phyloP scores from a whole-genome alignment of 2,329 filamentous ascomycete genomes.

The Cucurbitaria berberidis region DNA sequence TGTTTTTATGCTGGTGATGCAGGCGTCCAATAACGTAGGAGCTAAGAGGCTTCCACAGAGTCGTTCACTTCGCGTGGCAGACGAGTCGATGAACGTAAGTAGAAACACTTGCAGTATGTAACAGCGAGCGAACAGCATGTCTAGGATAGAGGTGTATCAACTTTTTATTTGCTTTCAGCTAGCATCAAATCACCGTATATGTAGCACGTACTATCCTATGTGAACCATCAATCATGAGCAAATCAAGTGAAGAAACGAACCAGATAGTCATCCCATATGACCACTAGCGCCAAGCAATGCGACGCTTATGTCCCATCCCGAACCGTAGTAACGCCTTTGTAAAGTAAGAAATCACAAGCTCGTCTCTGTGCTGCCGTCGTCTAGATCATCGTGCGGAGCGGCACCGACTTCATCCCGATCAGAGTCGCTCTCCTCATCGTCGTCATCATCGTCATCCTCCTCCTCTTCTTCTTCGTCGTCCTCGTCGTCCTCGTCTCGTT shows the following conservation, averaged over 20 bases:
- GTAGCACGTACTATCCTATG: not conserved
- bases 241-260: not conserved
- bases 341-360: conserved; percentile 4
- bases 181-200: not conserved
- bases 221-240: not conserved
- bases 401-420: not conserved
- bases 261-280: not conserved
- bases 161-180: not conserved
- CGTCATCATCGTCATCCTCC: conserved; percentile 29
- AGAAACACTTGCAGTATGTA: too few relatives aligned
- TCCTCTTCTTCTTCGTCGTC: conserved; percentile 43
- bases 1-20: too few relatives aligned
- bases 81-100: too few relatives aligned
- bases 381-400: conserved; percentile 10
- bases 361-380: conserved; percentile 13
- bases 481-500: conserved; percentile 55
- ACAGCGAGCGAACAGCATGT: too few relatives aligned
- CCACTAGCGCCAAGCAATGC: not conserved
- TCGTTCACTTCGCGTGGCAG: too few relatives aligned
- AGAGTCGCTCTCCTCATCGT: conserved; percentile 21
- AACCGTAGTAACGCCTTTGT: not conserved
- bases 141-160: too few relatives aligned
- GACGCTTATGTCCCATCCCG: not conserved
- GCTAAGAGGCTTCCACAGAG: too few relatives aligned
- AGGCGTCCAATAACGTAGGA: too few relatives aligned